A percentile compares a stretch with the other conserved stretches of the same genome.
These are phyloP conservation scores for Coemansia sp. DNA, from an alignment of 192 early-diverging fungal species.

Conservation along the genomic window DNA sequence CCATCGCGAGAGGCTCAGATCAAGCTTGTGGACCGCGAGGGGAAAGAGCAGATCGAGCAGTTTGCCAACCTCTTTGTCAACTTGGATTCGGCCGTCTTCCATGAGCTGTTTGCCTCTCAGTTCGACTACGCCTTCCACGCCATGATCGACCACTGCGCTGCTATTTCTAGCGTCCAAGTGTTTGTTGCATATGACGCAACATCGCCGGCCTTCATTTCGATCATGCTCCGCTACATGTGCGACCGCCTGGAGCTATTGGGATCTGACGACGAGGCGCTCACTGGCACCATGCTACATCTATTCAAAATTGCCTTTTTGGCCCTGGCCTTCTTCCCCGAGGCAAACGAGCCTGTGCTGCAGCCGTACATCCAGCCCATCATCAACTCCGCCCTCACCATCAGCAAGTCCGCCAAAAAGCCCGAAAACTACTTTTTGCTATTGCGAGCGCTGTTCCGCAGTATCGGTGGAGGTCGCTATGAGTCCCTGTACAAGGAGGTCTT, in stretches of 20 bases:
- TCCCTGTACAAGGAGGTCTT: conserved; percentile 93
- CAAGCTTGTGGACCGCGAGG: conserved; percentile 70
- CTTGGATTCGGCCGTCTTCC: conserved; percentile 86
- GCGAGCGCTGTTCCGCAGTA: conserved; percentile 88
- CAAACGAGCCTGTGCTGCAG: conserved; percentile 87
- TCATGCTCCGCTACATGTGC: conserved; percentile 53
- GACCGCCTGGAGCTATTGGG: conserved; percentile 37
- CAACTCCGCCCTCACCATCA: conserved; percentile 78
- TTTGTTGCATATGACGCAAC: conserved; percentile 75
- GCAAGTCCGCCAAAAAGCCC: conserved; percentile 79
- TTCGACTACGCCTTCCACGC: conserved; percentile 82
- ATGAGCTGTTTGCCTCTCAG: conserved; percentile 92
- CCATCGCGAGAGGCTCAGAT: conserved; percentile 51
- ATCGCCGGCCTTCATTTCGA: conserved; percentile 52
- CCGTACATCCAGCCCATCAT: conserved; percentile 92
- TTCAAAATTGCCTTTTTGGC: conserved; percentile 96
- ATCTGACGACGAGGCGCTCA: conserved; percentile 44
- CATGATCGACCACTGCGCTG: conserved; percentile 70
- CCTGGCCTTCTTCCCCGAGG: conserved; percentile 83
- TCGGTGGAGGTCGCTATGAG: conserved; percentile 96
- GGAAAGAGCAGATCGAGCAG: conserved; percentile 87
- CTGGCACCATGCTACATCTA: conserved; percentile 72
- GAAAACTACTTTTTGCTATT: conserved; percentile 91
- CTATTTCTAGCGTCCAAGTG: conserved; percentile 82
- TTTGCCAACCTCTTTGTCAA: conserved; percentile 83